phyloP scores from a whole-genome alignment of 345 rosid genomes.

The Eucalyptus sp. region DNA sequence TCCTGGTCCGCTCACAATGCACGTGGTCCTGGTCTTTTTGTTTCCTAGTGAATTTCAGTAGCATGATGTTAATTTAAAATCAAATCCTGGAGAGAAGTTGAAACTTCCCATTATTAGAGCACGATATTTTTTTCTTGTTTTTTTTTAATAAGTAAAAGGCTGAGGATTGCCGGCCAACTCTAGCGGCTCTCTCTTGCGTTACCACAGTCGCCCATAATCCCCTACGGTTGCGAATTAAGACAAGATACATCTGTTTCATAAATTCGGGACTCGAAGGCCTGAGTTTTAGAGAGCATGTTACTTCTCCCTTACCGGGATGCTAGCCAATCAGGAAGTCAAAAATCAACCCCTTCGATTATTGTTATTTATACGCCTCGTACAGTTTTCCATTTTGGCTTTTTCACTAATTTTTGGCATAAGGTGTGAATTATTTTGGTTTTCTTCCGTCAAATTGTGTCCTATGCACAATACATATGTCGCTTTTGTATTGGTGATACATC shows the following conservation, averaged over 20 bases:
- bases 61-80: not conserved
- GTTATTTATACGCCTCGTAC: not conserved
- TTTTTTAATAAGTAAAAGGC: not conserved
- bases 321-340: not conserved
- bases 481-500: not conserved
- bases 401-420: not conserved
- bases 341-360: not conserved
- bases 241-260: not conserved
- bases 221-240: not conserved
- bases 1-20: not conserved
- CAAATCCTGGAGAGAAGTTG: not conserved
- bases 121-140: rapidly evolving
- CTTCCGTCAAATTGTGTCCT: not conserved
- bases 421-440: not conserved
- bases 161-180: not conserved
- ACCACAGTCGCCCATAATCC: not conserved
- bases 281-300: not conserved
- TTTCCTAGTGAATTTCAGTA: not conserved
- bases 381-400: not conserved
- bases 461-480: not conserved
- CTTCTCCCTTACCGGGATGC: not conserved
- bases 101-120: not conserved
- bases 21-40: not conserved
- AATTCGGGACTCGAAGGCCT: not conserved
- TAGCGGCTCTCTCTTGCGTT: not conserved